A percentile compares a stretch with the other conserved stretches of the same genome.
These are phyloP conservation scores for Metschnikowia lachancei DNA, from an alignment of 805 yeast genomes.

Conservation along the genomic window DNA sequence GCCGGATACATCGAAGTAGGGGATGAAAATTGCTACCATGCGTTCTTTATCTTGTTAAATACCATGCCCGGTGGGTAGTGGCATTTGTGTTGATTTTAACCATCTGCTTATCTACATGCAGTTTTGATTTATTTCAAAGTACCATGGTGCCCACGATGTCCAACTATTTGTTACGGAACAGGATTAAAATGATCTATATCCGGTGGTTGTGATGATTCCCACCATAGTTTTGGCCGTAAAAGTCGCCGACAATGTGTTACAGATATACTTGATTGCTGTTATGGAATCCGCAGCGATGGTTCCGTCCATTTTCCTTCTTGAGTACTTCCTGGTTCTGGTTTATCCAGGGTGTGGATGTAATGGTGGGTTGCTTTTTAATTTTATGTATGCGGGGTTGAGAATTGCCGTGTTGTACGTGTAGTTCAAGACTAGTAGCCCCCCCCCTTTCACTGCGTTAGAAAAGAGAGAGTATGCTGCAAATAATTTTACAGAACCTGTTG, in stretches of 20 bases:
- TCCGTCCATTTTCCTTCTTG: constrained; percentile 72
- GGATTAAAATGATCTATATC: constrained; percentile 60
- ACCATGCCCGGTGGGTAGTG: constrained; percentile 84
- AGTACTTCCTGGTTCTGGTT: constrained; percentile 59
- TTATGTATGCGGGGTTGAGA: constrained; percentile 51
- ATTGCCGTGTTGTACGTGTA: constrained; percentile 30
- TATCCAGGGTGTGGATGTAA: constrained; percentile 74
- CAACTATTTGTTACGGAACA: constrained; percentile 85
- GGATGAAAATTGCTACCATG: constrained; percentile 58
- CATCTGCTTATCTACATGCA: constrained; percentile 75
- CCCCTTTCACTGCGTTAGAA: constrained; percentile 46
- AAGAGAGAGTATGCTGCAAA: constrained; percentile 25
- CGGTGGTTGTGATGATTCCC: constrained; percentile 83
- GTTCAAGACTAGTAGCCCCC: constrained; percentile 34
- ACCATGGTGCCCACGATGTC: constrained; percentile 87
- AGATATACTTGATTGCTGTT: constrained; percentile 88
- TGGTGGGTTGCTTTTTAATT: constrained; percentile 66
- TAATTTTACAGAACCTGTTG: constrained; percentile 13
- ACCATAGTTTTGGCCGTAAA: constrained; percentile 79
- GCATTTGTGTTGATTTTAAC: constrained; percentile 79
- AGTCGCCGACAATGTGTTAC: constrained; percentile 78
- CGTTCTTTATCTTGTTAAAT: constrained; percentile 70
- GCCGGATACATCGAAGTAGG: constrained; percentile 59
- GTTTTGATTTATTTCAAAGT: constrained; percentile 84
- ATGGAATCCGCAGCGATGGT: constrained; percentile 82